phyloP scores from a whole-genome alignment of 805 yeast species.

The Pichia pseudocactophila region DNA sequence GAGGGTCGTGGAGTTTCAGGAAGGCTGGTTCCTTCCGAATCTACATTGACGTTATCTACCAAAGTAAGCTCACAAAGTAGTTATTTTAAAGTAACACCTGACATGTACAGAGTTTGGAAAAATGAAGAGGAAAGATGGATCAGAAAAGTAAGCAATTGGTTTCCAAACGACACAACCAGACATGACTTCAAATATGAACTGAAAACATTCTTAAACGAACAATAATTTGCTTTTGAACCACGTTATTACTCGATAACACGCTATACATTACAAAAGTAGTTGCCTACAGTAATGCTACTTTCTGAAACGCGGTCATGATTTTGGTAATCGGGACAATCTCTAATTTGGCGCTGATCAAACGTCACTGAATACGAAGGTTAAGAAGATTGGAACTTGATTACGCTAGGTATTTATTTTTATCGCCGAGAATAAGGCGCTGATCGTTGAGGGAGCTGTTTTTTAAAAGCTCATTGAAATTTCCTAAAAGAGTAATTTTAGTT shows the following conservation, averaged over 20 bases:
- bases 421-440: too few relatives aligned
- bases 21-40: constrained; percentile 10
- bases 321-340: too few relatives aligned
- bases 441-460: background rate
- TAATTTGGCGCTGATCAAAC: too few relatives aligned
- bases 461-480: constrained; percentile 3
- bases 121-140: constrained; percentile 28
- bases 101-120: constrained; percentile 23
- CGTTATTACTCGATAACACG: too few relatives aligned
- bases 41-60: constrained; percentile 8
- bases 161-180: constrained; percentile 21
- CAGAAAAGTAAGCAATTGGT: constrained; percentile 30
- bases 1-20: constrained; percentile 9
- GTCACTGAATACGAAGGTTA: too few relatives aligned
- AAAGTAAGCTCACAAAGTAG: constrained; percentile 9
- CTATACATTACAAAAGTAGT: background rate
- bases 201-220: constrained; percentile 23
- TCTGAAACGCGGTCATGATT: too few relatives aligned
- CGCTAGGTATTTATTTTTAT: too few relatives aligned
- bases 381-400: too few relatives aligned
- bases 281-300: too few relatives aligned
- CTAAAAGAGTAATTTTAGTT: constrained; percentile 6
- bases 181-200: constrained; percentile 25
- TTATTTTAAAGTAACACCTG: constrained; percentile 20
- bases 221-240: too few relatives aligned